A percentile compares a stretch with the other conserved stretches of the same genome.
Evolutionary conservation across 75 land plant species (phyloP).

Genomic region (Picea glauca): DNA sequence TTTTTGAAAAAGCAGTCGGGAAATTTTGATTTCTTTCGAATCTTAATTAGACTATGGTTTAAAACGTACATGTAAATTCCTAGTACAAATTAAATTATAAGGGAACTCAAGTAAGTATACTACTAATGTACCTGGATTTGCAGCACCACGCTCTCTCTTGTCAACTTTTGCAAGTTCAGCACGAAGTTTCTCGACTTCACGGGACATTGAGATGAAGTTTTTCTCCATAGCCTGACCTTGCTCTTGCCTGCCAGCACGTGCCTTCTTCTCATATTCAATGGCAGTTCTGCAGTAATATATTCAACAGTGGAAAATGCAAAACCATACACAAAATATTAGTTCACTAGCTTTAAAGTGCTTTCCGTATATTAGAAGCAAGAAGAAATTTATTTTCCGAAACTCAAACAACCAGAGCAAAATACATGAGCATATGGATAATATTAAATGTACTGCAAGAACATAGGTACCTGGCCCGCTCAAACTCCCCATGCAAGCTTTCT

Average conservation of each 20-base stretch:
- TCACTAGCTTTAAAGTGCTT: not conserved
- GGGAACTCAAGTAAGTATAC: not conserved
- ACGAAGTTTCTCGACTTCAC: conserved; percentile 81
- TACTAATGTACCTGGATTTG: not conserved
- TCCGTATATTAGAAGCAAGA: not conserved
- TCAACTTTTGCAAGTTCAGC: conserved; percentile 61
- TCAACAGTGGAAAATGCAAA: too few species aligned
- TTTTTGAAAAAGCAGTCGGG: too few species aligned
- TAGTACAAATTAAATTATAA: not conserved
- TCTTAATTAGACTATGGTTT: not conserved
- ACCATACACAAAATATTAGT: not conserved
- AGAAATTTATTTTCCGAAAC: too few species aligned
- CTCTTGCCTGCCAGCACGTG: conserved; percentile 50
- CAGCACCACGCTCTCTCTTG: conserved; percentile 32
- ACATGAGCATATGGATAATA: not conserved
- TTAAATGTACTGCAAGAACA: not conserved
- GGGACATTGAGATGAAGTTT: conserved; percentile 70
- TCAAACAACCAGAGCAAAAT: too few species aligned
- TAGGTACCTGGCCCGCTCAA: conserved; percentile 55
- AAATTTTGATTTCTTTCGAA: not conserved
- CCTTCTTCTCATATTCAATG: conserved; percentile 72
- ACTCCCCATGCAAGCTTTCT: conserved; percentile 57
- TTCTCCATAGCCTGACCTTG: conserved; percentile 76
- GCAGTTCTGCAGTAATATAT: conserved; percentile 31
- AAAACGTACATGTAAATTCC: not conserved